Evolutionary conservation across 108 stramenopile species (phyloP).

Genomic region (Skeletonema marinoi): DNA sequence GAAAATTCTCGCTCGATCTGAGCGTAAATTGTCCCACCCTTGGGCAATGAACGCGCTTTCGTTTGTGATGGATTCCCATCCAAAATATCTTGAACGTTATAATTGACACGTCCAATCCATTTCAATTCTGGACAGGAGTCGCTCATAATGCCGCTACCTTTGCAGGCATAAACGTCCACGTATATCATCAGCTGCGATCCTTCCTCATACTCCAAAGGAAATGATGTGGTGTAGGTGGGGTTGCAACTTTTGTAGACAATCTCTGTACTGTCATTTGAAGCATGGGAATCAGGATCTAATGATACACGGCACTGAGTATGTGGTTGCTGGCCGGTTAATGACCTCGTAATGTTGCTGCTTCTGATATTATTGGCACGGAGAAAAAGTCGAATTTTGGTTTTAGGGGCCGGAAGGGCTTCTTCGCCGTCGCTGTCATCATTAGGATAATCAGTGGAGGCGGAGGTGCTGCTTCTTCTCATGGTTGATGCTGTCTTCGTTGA

Average conservation of each 20-base stretch:
- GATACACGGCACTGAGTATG: slow-evolving; percentile 15
- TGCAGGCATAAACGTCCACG: slow-evolving; percentile 25
- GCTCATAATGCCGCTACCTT: neutral
- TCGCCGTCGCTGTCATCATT: neutral
- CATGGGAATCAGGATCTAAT: neutral
- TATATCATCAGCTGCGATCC: slow-evolving; percentile 28
- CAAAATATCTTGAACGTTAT: slow-evolving; percentile 35
- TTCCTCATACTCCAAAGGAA: slow-evolving; percentile 20
- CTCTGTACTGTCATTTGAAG: neutral
- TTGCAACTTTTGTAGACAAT: slow-evolving; percentile 20
- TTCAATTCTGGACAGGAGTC: neutral
- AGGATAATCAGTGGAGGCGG: neutral
- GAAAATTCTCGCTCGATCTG: slow-evolving; percentile 19
- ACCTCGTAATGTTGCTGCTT: slow-evolving; percentile 6
- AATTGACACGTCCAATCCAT: slow-evolving; percentile 15
- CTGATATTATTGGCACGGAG: slow-evolving; percentile 2
- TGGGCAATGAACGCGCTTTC: slow-evolving; percentile 12
- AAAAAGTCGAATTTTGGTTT: slow-evolving; percentile 15
- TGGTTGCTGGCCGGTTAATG: slow-evolving; percentile 14
- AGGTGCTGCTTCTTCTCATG: too few relatives aligned
- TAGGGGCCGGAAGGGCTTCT: neutral
- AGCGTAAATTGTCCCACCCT: slow-evolving; percentile 27
- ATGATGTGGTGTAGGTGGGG: slow-evolving; percentile 29
- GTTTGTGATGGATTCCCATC: slow-evolving; percentile 2
- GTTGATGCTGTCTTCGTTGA: too few relatives aligned